phyloP scores from a whole-genome alignment of 1,284 basidiomycete species.

The Pyrrhoderma noxium region DNA sequence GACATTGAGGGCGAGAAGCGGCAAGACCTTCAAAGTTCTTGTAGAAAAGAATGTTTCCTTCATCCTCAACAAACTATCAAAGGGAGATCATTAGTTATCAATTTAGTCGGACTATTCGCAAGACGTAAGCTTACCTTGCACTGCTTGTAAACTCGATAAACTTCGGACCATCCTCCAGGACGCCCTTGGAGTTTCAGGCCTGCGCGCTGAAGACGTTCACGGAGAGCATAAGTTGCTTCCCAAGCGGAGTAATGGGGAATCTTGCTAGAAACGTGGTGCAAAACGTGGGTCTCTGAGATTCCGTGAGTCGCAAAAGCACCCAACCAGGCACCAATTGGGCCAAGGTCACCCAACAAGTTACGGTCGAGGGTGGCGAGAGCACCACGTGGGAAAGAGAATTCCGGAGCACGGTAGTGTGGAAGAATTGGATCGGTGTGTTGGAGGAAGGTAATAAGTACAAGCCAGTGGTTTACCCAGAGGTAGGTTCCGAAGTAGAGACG shows the following conservation, averaged over 20 bases:
- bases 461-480: constrained; percentile 86
- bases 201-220: constrained; percentile 62
- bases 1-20: constrained; percentile 54
- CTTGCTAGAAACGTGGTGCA: constrained; percentile 87
- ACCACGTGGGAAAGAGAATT: constrained; percentile 94
- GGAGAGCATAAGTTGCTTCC: constrained; percentile 89
- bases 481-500: constrained; percentile 85
- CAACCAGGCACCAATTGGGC: constrained; percentile 66
- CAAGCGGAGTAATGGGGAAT: constrained; percentile 93
- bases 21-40: constrained; percentile 82
- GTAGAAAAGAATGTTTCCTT: constrained; percentile 87
- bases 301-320: constrained; percentile 77
- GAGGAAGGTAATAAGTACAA: constrained; percentile 89
- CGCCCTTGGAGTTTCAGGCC: constrained; percentile 56
- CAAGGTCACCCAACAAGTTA: constrained; percentile 75
- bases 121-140: constrained; percentile 50
- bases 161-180: constrained; percentile 73
- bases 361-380: constrained; percentile 94
- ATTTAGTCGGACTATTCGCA: neutral
- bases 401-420: constrained; percentile 87
- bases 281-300: constrained; percentile 90
- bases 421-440: constrained; percentile 96
- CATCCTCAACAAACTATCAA: constrained; percentile 81
- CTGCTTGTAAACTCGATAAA: constrained; percentile 64
- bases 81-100: constrained; percentile 17